phyloP scores from a whole-genome alignment of 805 yeast species.

The Wickerhamiella dianesei region DNA sequence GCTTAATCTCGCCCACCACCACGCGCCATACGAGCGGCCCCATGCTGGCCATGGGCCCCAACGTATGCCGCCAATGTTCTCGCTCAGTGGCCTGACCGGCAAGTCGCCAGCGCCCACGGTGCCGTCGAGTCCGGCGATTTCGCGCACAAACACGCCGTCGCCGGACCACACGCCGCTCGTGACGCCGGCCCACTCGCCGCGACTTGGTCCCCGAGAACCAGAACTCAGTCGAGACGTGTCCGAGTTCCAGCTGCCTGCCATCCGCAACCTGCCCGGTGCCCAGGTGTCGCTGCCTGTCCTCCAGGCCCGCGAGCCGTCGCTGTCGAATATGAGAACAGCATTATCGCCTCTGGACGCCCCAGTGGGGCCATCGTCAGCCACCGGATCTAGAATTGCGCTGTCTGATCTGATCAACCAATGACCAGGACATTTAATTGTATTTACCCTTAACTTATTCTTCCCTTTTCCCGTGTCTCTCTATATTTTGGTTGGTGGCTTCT shows the following conservation, averaged over 20 bases:
- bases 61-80: conserved; percentile 23
- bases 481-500: too few relatives aligned
- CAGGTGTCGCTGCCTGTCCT: neutral
- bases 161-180: conserved; percentile 33
- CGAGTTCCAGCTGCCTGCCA: conserved; percentile 27
- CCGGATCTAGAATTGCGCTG: conserved; percentile 10
- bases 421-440: neutral
- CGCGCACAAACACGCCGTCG: conserved; percentile 23
- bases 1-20: conserved; percentile 14
- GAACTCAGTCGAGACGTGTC: conserved; percentile 8
- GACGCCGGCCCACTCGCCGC: conserved; percentile 35
- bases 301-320: conserved; percentile 4
- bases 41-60: conserved; percentile 3
- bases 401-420: conserved; percentile 14
- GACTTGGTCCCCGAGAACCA: conserved; percentile 27
- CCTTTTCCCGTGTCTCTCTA: too few relatives aligned
- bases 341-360: conserved; percentile 16
- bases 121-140: conserved; percentile 30
- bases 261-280: conserved; percentile 25
- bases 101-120: conserved; percentile 29
- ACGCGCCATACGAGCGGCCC: conserved; percentile 21
- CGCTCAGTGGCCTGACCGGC: conserved; percentile 10
- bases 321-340: conserved; percentile 5
- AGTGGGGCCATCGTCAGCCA: conserved; percentile 1
- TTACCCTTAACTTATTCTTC: neutral